Conservation (phyloP, 768 basidiomycete species). For the Russula virescens region DNA sequence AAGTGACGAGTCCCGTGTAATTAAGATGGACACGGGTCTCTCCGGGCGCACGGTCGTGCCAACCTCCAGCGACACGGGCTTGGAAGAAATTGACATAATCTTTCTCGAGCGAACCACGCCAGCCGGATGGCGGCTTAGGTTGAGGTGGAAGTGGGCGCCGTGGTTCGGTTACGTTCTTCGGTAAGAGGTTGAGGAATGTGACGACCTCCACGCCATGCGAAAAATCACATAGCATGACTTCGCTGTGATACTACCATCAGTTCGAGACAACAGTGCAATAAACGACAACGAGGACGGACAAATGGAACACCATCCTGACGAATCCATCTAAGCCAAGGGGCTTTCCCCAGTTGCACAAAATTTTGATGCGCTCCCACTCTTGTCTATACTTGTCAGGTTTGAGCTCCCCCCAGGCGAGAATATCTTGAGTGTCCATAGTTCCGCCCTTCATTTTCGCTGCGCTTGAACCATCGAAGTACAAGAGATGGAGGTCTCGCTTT, state of each 20-base stretch:
- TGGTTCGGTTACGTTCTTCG: neutral
- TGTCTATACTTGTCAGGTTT: constrained; percentile 22
- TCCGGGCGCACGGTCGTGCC: constrained; percentile 41
- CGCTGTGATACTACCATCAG: constrained; percentile 9
- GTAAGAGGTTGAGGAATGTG: constrained; percentile 9
- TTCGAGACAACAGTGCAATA: neutral
- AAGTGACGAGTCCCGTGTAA: constrained; percentile 38
- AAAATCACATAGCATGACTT: constrained; percentile 20
- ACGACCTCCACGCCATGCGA: constrained; percentile 15
- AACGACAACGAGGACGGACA: constrained; percentile 7
- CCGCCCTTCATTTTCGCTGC: constrained; percentile 28
- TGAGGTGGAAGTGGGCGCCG: neutral
- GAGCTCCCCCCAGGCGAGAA: constrained; percentile 31
- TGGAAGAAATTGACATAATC: neutral
- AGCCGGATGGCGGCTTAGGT: constrained; percentile 14
- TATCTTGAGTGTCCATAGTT: constrained; percentile 34
- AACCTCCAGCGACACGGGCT: constrained; percentile 34
- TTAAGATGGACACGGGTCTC: constrained; percentile 42
- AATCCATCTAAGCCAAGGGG: constrained; percentile 32
- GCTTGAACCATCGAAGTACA: constrained; percentile 21
- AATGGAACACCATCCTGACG: constrained; percentile 25
- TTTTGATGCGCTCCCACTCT: constrained; percentile 29
- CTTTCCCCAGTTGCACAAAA: constrained; percentile 34
- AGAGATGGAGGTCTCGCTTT: constrained; percentile 18
- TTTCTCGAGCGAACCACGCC: constrained; percentile 16